Evolutionary conservation across 495 filamentous ascomycete genomes (phyloP).

Genomic region (Trichoderma virens): DNA sequence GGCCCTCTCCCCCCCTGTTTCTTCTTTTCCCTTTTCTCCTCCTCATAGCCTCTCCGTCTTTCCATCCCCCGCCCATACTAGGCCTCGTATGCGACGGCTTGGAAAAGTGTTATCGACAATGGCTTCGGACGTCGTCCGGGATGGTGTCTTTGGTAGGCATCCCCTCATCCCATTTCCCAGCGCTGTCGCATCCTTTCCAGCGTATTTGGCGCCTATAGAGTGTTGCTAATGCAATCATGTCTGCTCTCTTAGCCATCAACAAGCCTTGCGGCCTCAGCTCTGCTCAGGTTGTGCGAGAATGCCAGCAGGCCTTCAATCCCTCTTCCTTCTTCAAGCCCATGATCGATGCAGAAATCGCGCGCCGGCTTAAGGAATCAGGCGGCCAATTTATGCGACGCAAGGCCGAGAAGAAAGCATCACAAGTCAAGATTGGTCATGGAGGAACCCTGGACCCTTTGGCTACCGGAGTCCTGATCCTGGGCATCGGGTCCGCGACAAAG

Average conservation of each 20-base stretch:
- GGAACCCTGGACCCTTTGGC: slow-evolving; percentile 93
- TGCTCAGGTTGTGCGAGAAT: slow-evolving; percentile 76
- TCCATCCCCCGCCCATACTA: not conserved
- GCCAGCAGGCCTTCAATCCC: slow-evolving; percentile 74
- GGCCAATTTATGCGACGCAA: slow-evolving; percentile 48
- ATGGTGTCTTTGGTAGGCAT: slow-evolving; percentile 64
- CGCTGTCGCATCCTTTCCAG: not conserved
- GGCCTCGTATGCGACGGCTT: slow-evolving; percentile 9
- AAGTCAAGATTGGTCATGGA: slow-evolving; percentile 94
- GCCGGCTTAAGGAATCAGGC: slow-evolving; percentile 43
- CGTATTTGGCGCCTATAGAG: not conserved
- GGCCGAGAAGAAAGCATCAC: slow-evolving; percentile 42
- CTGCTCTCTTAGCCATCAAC: slow-evolving; percentile 62
- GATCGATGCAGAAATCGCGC: slow-evolving; percentile 50
- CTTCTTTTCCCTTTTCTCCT: not conserved
- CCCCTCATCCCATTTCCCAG: not conserved
- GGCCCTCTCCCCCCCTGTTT: not conserved
- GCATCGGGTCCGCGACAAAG: slow-evolving; percentile 85
- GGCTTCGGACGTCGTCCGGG: slow-evolving; percentile 54
- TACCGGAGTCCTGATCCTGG: slow-evolving; percentile 82
- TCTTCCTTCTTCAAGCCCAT: slow-evolving; percentile 69
- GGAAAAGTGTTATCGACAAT: slow-evolving; percentile 30
- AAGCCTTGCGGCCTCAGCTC: slow-evolving; percentile 82
- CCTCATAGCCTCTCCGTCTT: slow-evolving; percentile 1
- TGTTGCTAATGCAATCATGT: not conserved